These are phyloP conservation scores for Psidium friedrichsthalianum DNA, from an alignment of 345 rosid species.

Conservation along the genomic window DNA sequence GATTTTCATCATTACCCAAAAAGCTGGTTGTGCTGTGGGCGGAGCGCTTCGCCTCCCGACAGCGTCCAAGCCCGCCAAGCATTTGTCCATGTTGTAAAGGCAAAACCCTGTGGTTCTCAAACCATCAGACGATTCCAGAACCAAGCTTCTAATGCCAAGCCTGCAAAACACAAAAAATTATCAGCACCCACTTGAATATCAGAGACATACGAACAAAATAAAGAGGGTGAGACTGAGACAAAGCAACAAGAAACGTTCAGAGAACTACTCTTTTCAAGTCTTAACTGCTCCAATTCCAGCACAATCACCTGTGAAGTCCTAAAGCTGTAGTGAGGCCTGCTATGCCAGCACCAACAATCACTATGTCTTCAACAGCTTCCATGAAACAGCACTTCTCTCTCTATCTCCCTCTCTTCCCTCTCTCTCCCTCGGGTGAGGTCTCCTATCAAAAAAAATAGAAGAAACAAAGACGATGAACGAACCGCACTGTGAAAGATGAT, in stretches of 20 bases:
- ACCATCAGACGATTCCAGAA: constrained; percentile 49
- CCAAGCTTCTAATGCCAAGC: constrained; percentile 56
- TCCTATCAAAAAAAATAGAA: background rate
- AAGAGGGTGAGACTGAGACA: too few species aligned
- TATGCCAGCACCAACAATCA: constrained; percentile 58
- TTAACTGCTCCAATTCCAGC: background rate
- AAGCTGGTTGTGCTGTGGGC: background rate
- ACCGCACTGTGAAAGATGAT: background rate
- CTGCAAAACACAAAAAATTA: constrained; percentile 11
- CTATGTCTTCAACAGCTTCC: constrained; percentile 11
- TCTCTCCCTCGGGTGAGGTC: background rate
- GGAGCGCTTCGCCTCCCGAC: background rate
- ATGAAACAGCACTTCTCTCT: background rate
- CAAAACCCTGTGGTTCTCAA: constrained; percentile 55
- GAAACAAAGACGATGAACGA: background rate
- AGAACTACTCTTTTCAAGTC: background rate
- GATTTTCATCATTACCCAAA: constrained; percentile 11
- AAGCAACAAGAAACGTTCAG: background rate
- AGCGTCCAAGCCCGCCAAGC: constrained; percentile 21
- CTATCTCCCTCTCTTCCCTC: background rate
- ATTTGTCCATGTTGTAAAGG: constrained; percentile 36
- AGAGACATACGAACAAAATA: background rate
- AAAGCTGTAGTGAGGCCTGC: constrained; percentile 53
- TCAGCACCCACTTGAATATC: background rate
- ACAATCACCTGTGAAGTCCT: constrained; percentile 24